Evolutionary conservation across 2,329 filamentous ascomycete species (phyloP).

Genomic region (Cercospora sp.): DNA sequence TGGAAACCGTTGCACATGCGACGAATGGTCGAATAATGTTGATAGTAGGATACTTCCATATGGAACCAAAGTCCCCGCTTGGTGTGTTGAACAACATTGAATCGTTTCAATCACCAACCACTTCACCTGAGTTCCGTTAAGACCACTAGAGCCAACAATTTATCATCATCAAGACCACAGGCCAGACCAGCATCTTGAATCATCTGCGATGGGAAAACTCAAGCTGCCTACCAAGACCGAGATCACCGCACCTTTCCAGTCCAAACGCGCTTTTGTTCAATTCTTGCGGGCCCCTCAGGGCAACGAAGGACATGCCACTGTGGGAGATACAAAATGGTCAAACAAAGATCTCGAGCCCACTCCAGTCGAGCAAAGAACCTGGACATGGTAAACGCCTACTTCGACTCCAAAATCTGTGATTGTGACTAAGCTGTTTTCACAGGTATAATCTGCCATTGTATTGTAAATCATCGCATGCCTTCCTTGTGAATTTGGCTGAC

Average conservation of each 20-base stretch:
- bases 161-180: too few relatives aligned
- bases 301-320: not conserved
- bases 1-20: not conserved
- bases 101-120: too few relatives aligned
- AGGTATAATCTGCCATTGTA: not conserved
- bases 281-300: not conserved
- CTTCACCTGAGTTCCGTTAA: too few relatives aligned
- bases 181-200: too few relatives aligned
- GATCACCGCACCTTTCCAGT: not conserved
- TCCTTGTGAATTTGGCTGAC: too few relatives aligned
- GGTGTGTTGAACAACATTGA: not conserved
- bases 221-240: not conserved
- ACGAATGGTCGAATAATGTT: not conserved
- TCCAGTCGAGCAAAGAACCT: conserved; percentile 26
- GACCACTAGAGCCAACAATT: too few relatives aligned
- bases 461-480: not conserved
- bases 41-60: not conserved
- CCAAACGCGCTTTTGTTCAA: not conserved
- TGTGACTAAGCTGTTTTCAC: conserved; percentile 43
- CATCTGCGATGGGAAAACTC: not conserved
- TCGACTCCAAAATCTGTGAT: conserved; percentile 43
- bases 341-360: conserved; percentile 30
- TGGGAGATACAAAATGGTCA: conserved; percentile 32
- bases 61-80: not conserved
- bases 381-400: conserved; percentile 32